Percentiles rank a stretch among this genome's conserved stretches.
Evolutionary conservation across 805 yeast genomes (phyloP).

Genomic region (Torulaspora maleeae): DNA sequence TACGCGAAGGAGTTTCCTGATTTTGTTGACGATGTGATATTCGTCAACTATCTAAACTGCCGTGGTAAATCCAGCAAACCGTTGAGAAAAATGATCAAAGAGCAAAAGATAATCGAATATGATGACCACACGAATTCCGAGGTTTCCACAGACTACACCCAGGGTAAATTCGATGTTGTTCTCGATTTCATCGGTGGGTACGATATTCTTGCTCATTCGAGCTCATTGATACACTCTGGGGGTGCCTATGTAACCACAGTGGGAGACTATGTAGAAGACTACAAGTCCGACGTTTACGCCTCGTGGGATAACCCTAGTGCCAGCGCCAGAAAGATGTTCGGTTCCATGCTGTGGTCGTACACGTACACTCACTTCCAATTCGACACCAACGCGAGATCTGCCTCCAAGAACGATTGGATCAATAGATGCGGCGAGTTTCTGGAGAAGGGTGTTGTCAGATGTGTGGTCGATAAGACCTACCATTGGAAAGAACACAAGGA

Average conservation of each 20-base stretch:
- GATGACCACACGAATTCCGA: constrained; percentile 29
- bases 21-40: constrained; percentile 39
- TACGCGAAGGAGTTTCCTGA: constrained; percentile 40
- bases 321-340: constrained; percentile 36
- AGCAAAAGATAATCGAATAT: constrained; percentile 36
- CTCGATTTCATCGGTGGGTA: constrained; percentile 69
- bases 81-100: constrained; percentile 29
- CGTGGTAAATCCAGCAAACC: constrained; percentile 35
- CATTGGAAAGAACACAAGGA: constrained; percentile 50
- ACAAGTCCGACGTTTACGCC: constrained; percentile 36
- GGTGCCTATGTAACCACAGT: constrained; percentile 54
- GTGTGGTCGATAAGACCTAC: constrained; percentile 52
- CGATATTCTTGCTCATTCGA: constrained; percentile 44
- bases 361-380: constrained; percentile 37
- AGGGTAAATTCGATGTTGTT: constrained; percentile 57
- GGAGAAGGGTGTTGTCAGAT: constrained; percentile 42
- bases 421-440: constrained; percentile 43
- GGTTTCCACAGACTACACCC: constrained; percentile 26
- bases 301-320: constrained; percentile 37
- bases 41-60: constrained; percentile 32
- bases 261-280: constrained; percentile 53
- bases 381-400: constrained; percentile 30
- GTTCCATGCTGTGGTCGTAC: constrained; percentile 36
- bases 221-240: constrained; percentile 43
- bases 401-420: constrained; percentile 38